Conservation (phyloP, 1,139 yeast species). For the Martiniozyma asiatica region DNA sequence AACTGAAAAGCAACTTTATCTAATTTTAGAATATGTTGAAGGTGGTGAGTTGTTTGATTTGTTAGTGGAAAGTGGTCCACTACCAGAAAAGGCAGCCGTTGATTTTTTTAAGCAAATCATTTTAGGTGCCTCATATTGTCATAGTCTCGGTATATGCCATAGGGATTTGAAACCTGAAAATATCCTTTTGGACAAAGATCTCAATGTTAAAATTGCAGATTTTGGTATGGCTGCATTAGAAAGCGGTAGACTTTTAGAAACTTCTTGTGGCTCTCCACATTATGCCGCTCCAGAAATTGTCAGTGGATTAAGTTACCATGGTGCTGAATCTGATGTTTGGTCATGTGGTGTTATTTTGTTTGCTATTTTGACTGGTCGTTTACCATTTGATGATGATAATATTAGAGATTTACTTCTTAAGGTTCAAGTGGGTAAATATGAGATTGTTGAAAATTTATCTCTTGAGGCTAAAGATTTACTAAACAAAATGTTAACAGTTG, state of each 20-base stretch:
- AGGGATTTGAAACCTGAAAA: conserved; percentile 78
- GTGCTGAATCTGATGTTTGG: conserved; percentile 80
- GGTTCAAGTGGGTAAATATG: conserved; percentile 65
- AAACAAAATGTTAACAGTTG: conserved; percentile 59
- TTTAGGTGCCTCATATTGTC: conserved; percentile 73
- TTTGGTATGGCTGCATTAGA: conserved; percentile 85
- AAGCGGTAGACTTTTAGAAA: conserved; percentile 56
- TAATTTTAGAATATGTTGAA: conserved; percentile 70
- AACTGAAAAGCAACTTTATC: conserved; percentile 59
- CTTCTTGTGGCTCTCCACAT: conserved; percentile 81
- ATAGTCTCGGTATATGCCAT: conserved; percentile 69
- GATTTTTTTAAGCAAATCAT: conserved; percentile 66
- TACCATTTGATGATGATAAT: conserved; percentile 75
- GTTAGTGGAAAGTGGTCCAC: conserved; percentile 68
- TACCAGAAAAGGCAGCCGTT: conserved; percentile 64
- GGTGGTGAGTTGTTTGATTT: conserved; percentile 76
- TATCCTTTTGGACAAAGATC: conserved; percentile 50
- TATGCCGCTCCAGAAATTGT: conserved; percentile 84
- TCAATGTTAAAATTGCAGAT: conserved; percentile 69
- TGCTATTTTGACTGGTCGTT: conserved; percentile 66
- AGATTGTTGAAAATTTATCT: conserved; percentile 58
- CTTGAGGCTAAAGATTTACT: conserved; percentile 64
- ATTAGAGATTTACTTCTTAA: conserved; percentile 57
- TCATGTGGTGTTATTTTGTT: conserved; percentile 74
- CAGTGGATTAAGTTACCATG: conserved; percentile 65